phyloP scores from a whole-genome alignment of 192 early-diverging fungal species.

The Umbelopsis isabellina region DNA sequence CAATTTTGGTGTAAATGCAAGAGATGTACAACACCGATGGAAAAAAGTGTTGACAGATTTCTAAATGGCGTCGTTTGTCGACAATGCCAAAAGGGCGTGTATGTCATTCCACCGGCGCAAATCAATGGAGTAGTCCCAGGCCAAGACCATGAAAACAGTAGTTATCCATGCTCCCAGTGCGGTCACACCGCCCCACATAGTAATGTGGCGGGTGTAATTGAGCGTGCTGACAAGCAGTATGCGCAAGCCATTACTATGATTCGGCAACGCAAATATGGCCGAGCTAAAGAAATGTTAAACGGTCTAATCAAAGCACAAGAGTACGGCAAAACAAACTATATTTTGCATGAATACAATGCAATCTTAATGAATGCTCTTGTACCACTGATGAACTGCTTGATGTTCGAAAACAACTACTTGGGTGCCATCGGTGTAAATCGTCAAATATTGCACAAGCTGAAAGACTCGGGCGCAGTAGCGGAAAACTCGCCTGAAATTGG shows the following conservation, averaged over 20 bases:
- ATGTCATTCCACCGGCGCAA: constrained; percentile 44
- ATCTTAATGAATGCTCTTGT: constrained; percentile 43
- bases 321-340: constrained; percentile 22
- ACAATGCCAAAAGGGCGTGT: constrained; percentile 61
- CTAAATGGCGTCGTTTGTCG: constrained; percentile 70
- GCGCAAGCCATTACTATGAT: constrained; percentile 43
- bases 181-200: constrained; percentile 33
- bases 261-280: constrained; percentile 43
- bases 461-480: constrained; percentile 50
- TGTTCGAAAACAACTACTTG: constrained; percentile 32
- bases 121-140: constrained; percentile 52
- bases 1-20: constrained; percentile 82
- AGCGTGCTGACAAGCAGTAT: constrained; percentile 40
- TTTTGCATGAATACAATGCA: constrained; percentile 56
- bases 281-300: constrained; percentile 49
- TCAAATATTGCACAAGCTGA: constrained; percentile 50
- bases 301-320: constrained; percentile 53
- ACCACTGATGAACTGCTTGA: constrained; percentile 40
- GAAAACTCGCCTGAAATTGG: constrained; percentile 60
- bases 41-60: constrained; percentile 69
- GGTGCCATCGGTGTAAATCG: constrained; percentile 38
- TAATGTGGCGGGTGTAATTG: constrained; percentile 1
- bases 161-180: constrained; percentile 55
- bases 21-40: constrained; percentile 64
- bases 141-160: constrained; percentile 49